Evolutionary conservation across 768 basidiomycete species (phyloP).

Genomic region (Inosperma sp.): DNA sequence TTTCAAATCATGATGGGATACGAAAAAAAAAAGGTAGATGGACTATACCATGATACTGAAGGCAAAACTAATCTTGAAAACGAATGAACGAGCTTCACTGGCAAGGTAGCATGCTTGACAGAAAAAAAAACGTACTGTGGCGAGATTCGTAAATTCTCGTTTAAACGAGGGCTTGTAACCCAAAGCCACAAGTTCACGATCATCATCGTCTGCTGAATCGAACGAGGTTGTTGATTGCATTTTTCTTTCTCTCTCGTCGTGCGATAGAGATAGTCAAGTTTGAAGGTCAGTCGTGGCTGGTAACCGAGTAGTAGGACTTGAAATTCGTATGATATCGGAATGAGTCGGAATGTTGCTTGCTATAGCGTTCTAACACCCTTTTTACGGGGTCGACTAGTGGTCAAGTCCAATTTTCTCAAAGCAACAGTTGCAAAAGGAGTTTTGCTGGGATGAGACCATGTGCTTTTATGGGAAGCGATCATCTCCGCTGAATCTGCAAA

Average conservation of each 20-base stretch:
- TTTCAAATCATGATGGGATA: background rate
- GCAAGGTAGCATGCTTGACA: background rate
- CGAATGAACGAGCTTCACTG: slow-evolving; percentile 6
- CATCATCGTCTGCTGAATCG: slow-evolving; percentile 48
- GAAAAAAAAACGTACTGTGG: slow-evolving; percentile 47
- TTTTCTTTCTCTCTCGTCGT: slow-evolving; percentile 19
- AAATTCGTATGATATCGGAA: no score
- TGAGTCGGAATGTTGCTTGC: background rate
- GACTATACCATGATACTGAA: slow-evolving; percentile 66
- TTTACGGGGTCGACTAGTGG: no score
- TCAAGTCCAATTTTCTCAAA: no score
- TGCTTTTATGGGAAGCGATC: no score
- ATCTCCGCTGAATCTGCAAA: no score
- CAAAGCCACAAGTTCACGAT: slow-evolving; percentile 58
- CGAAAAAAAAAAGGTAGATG: background rate
- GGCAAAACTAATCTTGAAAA: slow-evolving; percentile 60
- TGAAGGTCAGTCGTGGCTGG: background rate
- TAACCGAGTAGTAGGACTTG: no score
- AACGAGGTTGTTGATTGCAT: slow-evolving; percentile 14
- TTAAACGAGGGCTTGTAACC: slow-evolving; percentile 79
- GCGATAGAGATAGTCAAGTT: background rate
- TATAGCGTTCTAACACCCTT: background rate
- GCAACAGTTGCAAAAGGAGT: no score
- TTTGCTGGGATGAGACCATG: no score
- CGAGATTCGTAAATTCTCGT: slow-evolving; percentile 79